These are phyloP conservation scores for Pythium rishiriense DNA, from an alignment of 352 stramenopile genomes.

Conservation along the genomic window DNA sequence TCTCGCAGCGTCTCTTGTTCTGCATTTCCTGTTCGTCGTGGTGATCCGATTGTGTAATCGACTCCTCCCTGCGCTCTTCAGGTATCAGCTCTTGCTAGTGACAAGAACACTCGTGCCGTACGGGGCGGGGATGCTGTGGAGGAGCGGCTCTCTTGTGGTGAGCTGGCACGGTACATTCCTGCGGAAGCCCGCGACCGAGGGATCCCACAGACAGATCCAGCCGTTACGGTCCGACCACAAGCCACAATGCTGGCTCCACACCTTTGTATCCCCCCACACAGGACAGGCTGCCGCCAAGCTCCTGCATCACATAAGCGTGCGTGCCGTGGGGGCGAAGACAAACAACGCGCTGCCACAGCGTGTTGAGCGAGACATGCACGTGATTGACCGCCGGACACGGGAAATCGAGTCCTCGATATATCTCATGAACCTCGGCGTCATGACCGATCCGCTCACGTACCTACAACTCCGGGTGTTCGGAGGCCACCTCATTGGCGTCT, in stretches of 20 bases:
- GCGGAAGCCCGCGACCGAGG: background rate
- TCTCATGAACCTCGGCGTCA: conserved; percentile 24
- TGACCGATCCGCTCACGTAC: conserved; percentile 24
- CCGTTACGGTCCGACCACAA: background rate
- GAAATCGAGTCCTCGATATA: conserved; percentile 16
- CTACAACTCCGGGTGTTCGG: conserved; percentile 1
- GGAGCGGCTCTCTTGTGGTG: conserved; percentile 16
- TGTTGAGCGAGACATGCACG: conserved; percentile 3
- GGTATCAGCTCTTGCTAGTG: conserved; percentile 8
- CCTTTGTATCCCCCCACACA: background rate
- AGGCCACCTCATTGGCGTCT: conserved; percentile 6
- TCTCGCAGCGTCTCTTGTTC: background rate
- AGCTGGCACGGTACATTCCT: conserved; percentile 23
- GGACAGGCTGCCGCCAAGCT: background rate
- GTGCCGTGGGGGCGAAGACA: background rate
- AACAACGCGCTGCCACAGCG: background rate
- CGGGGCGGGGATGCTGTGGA: conserved; percentile 17
- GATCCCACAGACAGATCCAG: background rate
- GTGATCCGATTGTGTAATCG: background rate
- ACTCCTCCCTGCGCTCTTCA: background rate
- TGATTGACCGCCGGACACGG: background rate
- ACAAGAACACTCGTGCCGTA: conserved; percentile 22
- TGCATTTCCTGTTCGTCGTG: background rate
- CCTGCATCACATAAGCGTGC: background rate
- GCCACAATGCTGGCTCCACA: background rate